Conservation (phyloP, 257 asterid species). For the Plantago major region DNA sequence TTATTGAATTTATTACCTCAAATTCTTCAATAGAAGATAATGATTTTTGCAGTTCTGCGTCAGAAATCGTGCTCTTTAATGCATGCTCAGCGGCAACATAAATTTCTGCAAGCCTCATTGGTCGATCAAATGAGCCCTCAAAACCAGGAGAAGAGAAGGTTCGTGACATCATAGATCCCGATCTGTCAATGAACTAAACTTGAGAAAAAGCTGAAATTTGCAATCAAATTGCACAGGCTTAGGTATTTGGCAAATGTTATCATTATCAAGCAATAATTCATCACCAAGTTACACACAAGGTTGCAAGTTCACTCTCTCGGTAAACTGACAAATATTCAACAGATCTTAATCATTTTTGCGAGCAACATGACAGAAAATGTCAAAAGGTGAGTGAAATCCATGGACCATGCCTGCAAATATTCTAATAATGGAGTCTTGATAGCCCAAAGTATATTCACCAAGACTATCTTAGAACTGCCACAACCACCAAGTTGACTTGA, state of each 20-base stretch:
- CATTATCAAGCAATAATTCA: no score
- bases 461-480: no score
- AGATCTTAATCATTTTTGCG: neutral
- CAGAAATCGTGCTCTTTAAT: constrained; percentile 69
- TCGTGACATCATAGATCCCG: constrained; percentile 64
- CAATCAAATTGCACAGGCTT: neutral
- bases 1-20: constrained; percentile 57
- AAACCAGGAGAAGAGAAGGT: constrained; percentile 87
- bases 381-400: neutral
- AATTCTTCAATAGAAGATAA: constrained; percentile 75
- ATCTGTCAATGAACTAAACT: constrained; percentile 56
- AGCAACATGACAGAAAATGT: neutral
- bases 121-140: constrained; percentile 75
- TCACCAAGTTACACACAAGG: neutral
- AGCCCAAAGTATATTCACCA: neutral
- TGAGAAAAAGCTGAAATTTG: constrained; percentile 25
- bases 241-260: no score
- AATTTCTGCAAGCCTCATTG: constrained; percentile 96
- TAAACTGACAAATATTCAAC: neutral
- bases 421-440: neutral
- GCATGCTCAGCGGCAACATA: constrained; percentile 95
- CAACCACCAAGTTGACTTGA: neutral
- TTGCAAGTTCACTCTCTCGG: neutral
- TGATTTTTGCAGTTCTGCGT: constrained; percentile 57
- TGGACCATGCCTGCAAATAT: neutral